Evolutionary conservation across 2,329 filamentous ascomycete species (phyloP), one percentile per base, ranked within the genome.

Genomic region (Pseudonectria buxi): DNA sequence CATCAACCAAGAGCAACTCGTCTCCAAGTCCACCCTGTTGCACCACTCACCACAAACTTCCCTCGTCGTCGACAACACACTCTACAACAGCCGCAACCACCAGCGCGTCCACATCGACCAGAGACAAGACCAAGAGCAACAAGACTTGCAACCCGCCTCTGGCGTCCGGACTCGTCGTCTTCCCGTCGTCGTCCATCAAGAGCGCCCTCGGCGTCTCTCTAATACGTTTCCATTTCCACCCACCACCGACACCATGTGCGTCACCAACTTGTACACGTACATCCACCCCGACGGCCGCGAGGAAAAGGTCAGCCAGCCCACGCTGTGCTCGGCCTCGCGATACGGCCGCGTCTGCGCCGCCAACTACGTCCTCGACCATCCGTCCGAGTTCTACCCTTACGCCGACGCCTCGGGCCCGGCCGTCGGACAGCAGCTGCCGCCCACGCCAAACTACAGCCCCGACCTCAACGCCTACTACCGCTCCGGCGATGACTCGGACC

Each of bases 161-260:
- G 18, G 18, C 18, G 18, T 9, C 18, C 5, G 18, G 18, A 22
- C 18, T 9, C 18, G 18, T 22, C 18, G 18, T 22, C 18, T 9
- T 22, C 18, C 18, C 18, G 18, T 22, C 18, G 18, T 22, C 18
- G 18, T 22, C 18, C 18, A 22, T 9, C 18, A 22, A 22, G 18
- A 22, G 18, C 18, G 18, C 18, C 5, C 18, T 22, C 18, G 5
- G 18, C 18, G 18, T 22, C 9, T 9, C 39, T 32, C 28, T 30
- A 11, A 43, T 37, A 40, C 40, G 16, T 43, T n/a, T n/a, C n/a
- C n/a, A n/a, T n/a, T n/a, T 26, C 18, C 5, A 22, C 16, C 24
- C 26, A 46, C 32, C 36, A 51, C 53, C 46, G 48, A 51, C 62
- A 65, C 59, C 32, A 75, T 75, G 71, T 75, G 71, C 57, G 63